Evolutionary conservation across 23 red algal genomes (phyloP).

Genomic region (Rhodosorus marinus): DNA sequence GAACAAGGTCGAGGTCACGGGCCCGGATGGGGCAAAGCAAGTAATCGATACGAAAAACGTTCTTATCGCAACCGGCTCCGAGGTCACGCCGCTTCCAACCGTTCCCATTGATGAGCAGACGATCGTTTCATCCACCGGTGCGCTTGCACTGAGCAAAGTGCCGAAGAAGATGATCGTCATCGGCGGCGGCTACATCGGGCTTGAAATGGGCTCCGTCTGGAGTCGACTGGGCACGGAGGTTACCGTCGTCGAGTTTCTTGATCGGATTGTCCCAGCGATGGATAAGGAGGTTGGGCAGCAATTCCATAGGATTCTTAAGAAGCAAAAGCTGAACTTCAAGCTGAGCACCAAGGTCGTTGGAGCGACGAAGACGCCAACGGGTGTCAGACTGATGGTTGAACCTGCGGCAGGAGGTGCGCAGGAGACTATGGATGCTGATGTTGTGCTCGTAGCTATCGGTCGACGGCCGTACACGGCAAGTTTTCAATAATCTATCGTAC

Average conservation of each 20-base stretch:
- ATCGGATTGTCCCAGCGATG: slow-evolving; percentile 67
- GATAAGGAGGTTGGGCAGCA: slow-evolving; percentile 64
- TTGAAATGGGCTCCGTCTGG: slow-evolving; percentile 99
- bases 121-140: slow-evolving; percentile 72
- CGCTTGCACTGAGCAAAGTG: slow-evolving; percentile 42
- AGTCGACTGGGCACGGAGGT: slow-evolving; percentile 77
- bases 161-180: slow-evolving; percentile 93
- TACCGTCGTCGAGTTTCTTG: slow-evolving; percentile 88
- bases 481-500: too few species aligned
- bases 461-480: slow-evolving; percentile 62
- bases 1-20: slow-evolving; percentile 39
- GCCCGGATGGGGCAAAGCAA: slow-evolving; percentile 36
- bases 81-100: slow-evolving; percentile 38
- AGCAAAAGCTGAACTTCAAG: slow-evolving; percentile 96
- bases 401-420: slow-evolving; percentile 49
- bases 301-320: slow-evolving; percentile 73
- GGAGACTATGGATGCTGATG: slow-evolving; percentile 76
- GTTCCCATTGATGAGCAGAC: slow-evolving; percentile 77
- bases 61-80: slow-evolving; percentile 72
- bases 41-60: slow-evolving; percentile 69
- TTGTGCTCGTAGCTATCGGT: slow-evolving; percentile 95
- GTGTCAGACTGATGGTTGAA: slow-evolving; percentile 53
- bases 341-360: slow-evolving; percentile 71
- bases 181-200: slow-evolving; percentile 90
- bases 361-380: slow-evolving; percentile 15